Evolutionary conservation across 2,329 filamentous ascomycete genomes (phyloP), one percentile per base, ranked within the genome.

Genomic region (Colletotrichum eleusines): DNA sequence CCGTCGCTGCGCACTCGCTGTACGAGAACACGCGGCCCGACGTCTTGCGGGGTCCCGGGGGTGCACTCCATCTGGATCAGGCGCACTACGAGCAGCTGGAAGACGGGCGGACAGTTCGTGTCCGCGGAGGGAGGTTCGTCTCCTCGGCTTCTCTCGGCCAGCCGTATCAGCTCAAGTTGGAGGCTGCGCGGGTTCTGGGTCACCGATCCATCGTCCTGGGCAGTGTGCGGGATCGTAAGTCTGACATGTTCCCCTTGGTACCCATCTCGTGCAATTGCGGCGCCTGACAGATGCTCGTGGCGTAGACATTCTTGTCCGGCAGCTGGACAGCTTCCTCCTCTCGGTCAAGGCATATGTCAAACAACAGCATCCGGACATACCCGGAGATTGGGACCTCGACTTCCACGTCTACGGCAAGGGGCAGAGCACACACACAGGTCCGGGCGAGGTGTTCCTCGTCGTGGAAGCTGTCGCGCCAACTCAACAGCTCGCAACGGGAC

Each of bases 21-120:
- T 89, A 89, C 62, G 87, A 88, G 77, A 89, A 88, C 70, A 80
- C 82, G 0, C 75, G 86, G 20, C 86, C 87, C 0, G 87, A 89
- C 74, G 73, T 84, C 1, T 74, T 88, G 1, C 71, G 77, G 6
- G 87, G 87, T 0, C 87, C 87, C 0, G 87, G 86, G 0, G 87
- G 86, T 0, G 75, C 77, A 8, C 78, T 88, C 0, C 77, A 85
- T 51, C 76, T 88, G 0, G 77, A 78, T 0, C 57, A 76, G 0
- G 78, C 83, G 1, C 79, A 73, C 2, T 87, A 86, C 69, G 78
- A 84, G 67, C 81, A 85, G 72, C 73, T 85, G 4, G 72, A 74
- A 0, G 82, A 84, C 66, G 73, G 77, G 0, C 75, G 78, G 8
- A 81, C 80, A 0, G 79, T 83, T 5, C 78, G 82, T 20, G 81